These are phyloP conservation scores for Cutaneotrichosporon arboriforme DNA, from an alignment of 1,284 basidiomycete species.

Conservation along the genomic window DNA sequence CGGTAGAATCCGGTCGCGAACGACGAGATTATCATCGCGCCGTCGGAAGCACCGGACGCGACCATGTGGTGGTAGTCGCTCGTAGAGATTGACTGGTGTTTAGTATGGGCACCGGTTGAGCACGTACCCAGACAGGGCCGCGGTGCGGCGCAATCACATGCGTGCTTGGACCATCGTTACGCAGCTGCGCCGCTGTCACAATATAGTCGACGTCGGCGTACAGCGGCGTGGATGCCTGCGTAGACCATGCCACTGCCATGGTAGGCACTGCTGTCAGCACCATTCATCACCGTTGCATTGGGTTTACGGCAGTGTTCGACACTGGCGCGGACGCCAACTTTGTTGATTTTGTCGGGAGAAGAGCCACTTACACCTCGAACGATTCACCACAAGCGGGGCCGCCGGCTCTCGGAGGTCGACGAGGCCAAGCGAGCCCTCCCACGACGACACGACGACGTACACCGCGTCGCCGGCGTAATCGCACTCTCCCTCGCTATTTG, in stretches of 20 bases:
- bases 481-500: slow-evolving; percentile 15
- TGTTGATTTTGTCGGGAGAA: no score
- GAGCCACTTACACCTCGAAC: slow-evolving; percentile 26
- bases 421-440: slow-evolving; percentile 30
- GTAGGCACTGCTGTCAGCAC: slow-evolving; percentile 26
- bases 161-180: slow-evolving; percentile 12
- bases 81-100: slow-evolving; percentile 58
- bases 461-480: slow-evolving; percentile 27
- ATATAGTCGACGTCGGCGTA: slow-evolving; percentile 39
- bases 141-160: slow-evolving; percentile 27
- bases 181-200: slow-evolving; percentile 27
- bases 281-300: no score
- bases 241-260: slow-evolving; percentile 32
- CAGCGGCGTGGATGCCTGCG: slow-evolving; percentile 30
- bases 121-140: slow-evolving; percentile 72
- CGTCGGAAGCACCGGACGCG: slow-evolving; percentile 74
- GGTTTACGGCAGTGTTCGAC: no score
- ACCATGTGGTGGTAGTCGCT: slow-evolving; percentile 84
- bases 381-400: slow-evolving; percentile 21
- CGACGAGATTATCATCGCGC: slow-evolving; percentile 53
- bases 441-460: slow-evolving; percentile 24
- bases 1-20: slow-evolving; percentile 26
- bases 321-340: no score
- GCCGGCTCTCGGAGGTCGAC: slow-evolving; percentile 35
- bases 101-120: not conserved